phyloP scores from a whole-genome alignment of 2,329 filamentous ascomycete species.

The Paradendryphiella salina region DNA sequence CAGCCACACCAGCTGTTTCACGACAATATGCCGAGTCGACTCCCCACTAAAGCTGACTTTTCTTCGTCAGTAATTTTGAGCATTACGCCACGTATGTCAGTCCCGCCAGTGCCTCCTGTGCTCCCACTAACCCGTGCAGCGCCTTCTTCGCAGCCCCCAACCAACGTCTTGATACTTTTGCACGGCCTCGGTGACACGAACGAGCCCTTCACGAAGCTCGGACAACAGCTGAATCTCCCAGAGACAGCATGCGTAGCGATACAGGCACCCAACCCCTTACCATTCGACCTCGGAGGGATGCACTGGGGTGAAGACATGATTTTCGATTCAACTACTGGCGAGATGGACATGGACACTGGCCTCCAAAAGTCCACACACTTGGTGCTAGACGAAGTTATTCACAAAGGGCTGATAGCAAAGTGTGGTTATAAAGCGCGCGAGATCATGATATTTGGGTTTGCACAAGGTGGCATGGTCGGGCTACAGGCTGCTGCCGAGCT shows the following conservation, averaged over 20 bases:
- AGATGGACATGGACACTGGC: slow-evolving; percentile 59
- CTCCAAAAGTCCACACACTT: slow-evolving; percentile 52
- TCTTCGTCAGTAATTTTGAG: slow-evolving; percentile 46
- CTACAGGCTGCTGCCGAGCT: slow-evolving; percentile 50
- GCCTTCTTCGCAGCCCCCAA: slow-evolving; percentile 60
- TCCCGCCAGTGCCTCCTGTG: neutral
- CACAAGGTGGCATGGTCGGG: slow-evolving; percentile 61
- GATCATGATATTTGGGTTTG: slow-evolving; percentile 60
- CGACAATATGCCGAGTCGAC: slow-evolving; percentile 47
- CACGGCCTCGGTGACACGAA: slow-evolving; percentile 83
- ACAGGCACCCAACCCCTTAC: slow-evolving; percentile 70
- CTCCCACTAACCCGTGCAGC: slow-evolving; percentile 30
- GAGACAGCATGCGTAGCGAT: slow-evolving; percentile 76
- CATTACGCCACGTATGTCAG: slow-evolving; percentile 52
- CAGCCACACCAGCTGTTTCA: slow-evolving; percentile 18
- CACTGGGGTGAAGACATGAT: slow-evolving; percentile 65
- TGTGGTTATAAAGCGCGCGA: slow-evolving; percentile 56
- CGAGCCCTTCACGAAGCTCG: slow-evolving; percentile 69
- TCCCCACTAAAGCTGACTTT: slow-evolving; percentile 52
- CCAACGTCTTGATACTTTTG: slow-evolving; percentile 77
- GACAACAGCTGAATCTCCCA: slow-evolving; percentile 69
- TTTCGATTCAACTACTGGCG: slow-evolving; percentile 57
- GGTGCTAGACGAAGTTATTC: slow-evolving; percentile 51
- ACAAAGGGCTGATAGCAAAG: slow-evolving; percentile 51
- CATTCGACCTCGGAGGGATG: slow-evolving; percentile 68